These are phyloP conservation scores for Phylloporus sp. DNA, from an alignment of 1,284 basidiomycete species.

Conservation along the genomic window DNA sequence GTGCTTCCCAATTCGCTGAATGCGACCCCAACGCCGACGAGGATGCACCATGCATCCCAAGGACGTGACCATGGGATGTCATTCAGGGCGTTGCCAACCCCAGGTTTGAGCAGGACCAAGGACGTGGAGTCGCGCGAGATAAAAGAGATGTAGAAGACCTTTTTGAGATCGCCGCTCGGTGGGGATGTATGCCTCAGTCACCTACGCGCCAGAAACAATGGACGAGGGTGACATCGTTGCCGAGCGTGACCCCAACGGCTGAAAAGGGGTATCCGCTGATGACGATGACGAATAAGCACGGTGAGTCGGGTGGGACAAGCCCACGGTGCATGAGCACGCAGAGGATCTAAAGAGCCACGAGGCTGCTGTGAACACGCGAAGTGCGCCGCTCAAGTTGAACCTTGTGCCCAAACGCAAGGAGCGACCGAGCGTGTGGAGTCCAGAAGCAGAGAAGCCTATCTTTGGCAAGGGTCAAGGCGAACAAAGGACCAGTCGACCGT, in stretches of 20 bases:
- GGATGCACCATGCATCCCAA: conserved; percentile 28
- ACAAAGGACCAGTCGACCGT: conserved; percentile 42
- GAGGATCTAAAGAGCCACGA: conserved; percentile 78
- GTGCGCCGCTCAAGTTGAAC: conserved; percentile 58
- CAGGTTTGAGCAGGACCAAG: conserved; percentile 41
- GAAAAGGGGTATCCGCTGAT: conserved; percentile 32
- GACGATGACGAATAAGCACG: conserved; percentile 27
- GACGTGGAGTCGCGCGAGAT: conserved; percentile 64
- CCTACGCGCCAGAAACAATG: conserved; percentile 47
- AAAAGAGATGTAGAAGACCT: conserved; percentile 74
- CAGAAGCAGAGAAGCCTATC: conserved; percentile 7
- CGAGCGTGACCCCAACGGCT: conserved; percentile 68
- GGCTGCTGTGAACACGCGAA: conserved; percentile 74
- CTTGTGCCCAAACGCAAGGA: conserved; percentile 40
- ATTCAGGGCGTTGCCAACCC: conserved; percentile 30
- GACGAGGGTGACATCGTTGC: conserved; percentile 67
- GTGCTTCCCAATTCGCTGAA: conserved; percentile 48
- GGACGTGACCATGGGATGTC: conserved; percentile 38
- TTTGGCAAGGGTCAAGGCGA: neutral
- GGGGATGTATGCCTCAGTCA: conserved; percentile 40
- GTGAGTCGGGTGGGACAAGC: conserved; percentile 36
- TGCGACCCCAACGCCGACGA: conserved; percentile 55
- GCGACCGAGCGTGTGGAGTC: conserved; percentile 26
- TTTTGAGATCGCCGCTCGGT: conserved; percentile 73
- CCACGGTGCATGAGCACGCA: conserved; percentile 50